phyloP scores from a whole-genome alignment of 2,329 filamentous ascomycete species.

The Neonectria hederae region DNA sequence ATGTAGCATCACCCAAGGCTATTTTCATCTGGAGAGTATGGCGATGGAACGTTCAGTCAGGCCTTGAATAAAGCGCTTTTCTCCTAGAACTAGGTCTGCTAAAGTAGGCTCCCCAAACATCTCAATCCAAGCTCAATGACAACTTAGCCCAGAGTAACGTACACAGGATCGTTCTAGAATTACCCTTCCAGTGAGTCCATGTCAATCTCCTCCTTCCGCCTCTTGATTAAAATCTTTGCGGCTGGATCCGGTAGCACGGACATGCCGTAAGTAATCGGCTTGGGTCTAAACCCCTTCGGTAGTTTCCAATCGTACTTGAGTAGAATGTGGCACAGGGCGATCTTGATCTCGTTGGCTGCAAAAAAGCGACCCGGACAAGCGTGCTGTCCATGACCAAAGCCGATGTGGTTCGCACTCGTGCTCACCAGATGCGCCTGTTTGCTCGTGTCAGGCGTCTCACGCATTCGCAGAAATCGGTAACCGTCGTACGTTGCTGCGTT shows the following conservation, averaged over 20 bases:
- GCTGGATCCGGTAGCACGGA: background rate
- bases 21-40: no score
- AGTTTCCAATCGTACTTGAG: conserved; percentile 57
- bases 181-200: background rate
- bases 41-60: no score
- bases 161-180: background rate
- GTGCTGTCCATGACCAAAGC: conserved; percentile 65
- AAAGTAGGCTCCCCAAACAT: no score
- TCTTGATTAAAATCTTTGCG: background rate
- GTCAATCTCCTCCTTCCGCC: background rate
- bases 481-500: conserved; percentile 44
- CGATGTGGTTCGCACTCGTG: conserved; percentile 57
- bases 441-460: conserved; percentile 48
- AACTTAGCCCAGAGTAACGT: background rate
- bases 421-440: conserved; percentile 55
- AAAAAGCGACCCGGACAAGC: conserved; percentile 65
- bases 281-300: background rate
- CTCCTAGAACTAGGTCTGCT: no score
- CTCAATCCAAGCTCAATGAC: background rate
- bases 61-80: no score
- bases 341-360: conserved; percentile 62
- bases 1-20: no score
- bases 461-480: conserved; percentile 54
- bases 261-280: background rate
- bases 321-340: conserved; percentile 58